A percentile compares a stretch with the other conserved stretches of the same genome.
phyloP scores from a whole-genome alignment of 2,329 filamentous ascomycete genomes.

The Clonostachys sp. region DNA sequence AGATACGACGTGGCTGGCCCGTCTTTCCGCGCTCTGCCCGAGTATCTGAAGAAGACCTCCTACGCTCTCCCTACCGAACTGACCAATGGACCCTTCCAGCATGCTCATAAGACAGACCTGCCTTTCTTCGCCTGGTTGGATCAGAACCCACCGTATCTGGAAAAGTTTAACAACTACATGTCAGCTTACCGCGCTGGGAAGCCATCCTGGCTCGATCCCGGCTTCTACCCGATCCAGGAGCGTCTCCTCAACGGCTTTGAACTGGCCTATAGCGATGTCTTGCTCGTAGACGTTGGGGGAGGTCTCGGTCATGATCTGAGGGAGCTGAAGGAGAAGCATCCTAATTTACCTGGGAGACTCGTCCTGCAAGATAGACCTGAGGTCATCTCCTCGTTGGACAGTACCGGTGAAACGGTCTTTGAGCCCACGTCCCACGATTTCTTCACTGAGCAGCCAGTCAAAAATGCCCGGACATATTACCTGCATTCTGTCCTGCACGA shows the following conservation, averaged over 20 bases:
- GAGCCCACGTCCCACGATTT: conserved; percentile 37
- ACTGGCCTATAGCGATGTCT: conserved; percentile 10
- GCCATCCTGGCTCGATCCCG: conserved; percentile 23
- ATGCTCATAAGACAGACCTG: conserved; percentile 22
- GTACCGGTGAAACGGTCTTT: conserved; percentile 19
- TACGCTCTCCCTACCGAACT: conserved; percentile 17
- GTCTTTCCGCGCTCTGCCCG: conserved; percentile 12
- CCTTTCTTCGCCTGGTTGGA: conserved; percentile 26
- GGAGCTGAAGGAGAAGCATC: conserved; percentile 24
- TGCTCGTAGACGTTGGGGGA: conserved; percentile 29
- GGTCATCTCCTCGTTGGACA: conserved; percentile 25
- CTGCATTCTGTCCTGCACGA: conserved; percentile 35
- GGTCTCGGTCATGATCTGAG: conserved; percentile 25
- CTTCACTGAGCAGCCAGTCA: conserved; percentile 36
- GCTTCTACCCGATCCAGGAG: conserved; percentile 26
- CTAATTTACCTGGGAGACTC: conserved; percentile 29
- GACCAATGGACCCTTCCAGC: conserved; percentile 7
- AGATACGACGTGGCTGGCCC: conserved; percentile 6
- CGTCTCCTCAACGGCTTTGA: conserved; percentile 19
- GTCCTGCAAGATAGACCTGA: conserved; percentile 42
- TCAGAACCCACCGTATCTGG: conserved; percentile 16
- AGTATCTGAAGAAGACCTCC: conserved; percentile 17
- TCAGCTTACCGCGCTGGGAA: conserved; percentile 24
- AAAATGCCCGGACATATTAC: conserved; percentile 32
- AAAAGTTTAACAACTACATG: conserved; percentile 29